Percentiles rank a stretch among this genome's conserved stretches.
Evolutionary conservation across 345 rosid species (phyloP).

Genomic region (Salix viminalis): DNA sequence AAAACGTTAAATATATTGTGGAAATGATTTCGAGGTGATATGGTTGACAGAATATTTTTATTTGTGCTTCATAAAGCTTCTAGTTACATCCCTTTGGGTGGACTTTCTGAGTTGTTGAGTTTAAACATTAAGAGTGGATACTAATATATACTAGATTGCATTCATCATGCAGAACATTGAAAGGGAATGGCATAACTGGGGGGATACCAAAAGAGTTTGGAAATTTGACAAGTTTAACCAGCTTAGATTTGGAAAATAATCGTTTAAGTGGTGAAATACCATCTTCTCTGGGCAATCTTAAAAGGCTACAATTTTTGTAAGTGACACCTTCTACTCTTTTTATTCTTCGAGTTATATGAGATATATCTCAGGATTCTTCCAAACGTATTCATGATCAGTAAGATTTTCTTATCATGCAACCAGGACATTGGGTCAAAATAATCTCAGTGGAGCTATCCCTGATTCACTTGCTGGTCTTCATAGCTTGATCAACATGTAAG

Average conservation of each 20-base stretch:
- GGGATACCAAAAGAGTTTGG: conserved; percentile 84
- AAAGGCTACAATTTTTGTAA: conserved; percentile 90
- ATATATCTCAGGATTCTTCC: conserved; percentile 3
- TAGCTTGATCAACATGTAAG: conserved; percentile 75
- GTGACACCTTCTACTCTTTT: conserved; percentile 21
- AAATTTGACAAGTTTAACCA: conserved; percentile 70
- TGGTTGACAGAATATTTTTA: background rate
- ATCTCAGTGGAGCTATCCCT: conserved; percentile 74
- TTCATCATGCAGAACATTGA: conserved; percentile 61
- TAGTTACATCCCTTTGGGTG: background rate
- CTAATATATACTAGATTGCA: conserved; percentile 8
- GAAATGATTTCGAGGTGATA: background rate
- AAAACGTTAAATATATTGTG: background rate
- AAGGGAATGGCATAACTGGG: conserved; percentile 85
- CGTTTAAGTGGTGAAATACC: conserved; percentile 76
- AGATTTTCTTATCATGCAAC: conserved; percentile 15
- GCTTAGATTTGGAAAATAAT: conserved; percentile 88
- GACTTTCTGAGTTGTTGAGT: background rate
- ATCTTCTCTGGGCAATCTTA: conserved; percentile 70
- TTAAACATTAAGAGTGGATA: background rate
- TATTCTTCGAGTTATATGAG: background rate
- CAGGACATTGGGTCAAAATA: conserved; percentile 88
- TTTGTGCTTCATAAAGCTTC: background rate
- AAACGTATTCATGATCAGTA: background rate
- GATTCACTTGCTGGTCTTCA: conserved; percentile 56